Evolutionary conservation across 1,284 basidiomycete species (phyloP), one percentile per base, ranked within the genome.

Genomic region (Termitomyces sp.): DNA sequence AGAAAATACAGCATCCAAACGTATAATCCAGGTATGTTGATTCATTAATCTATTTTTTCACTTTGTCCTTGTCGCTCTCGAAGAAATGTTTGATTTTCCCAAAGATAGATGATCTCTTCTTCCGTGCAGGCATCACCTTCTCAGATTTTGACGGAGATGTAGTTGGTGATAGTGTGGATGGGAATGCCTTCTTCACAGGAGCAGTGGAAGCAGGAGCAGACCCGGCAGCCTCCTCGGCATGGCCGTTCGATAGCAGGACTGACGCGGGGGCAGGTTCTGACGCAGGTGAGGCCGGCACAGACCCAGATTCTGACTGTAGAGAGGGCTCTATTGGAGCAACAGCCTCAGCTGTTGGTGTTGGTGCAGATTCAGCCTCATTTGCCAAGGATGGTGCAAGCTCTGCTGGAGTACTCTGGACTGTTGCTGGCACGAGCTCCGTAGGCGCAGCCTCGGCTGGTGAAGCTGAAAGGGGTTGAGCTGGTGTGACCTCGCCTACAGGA

Each of bases 11-110:
- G 14, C 21, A 24, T n/a, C 11, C 33, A 10, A 41, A 31, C 8
- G 9, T 37, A 24, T 2, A n/a, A 16, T 16, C 19, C 21, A 6
- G 10, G 14, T 4, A n/a, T 9, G n/a, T n/a, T n/a, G n/a, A n/a
- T 19, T 5, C 33, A 13, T 6, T 5, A 11, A 10, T 38, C 53
- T 21, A 48, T 42, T 49, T 54, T 34, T 50, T 55, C 35, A 46
- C 30, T 41, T 56, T 58, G 7, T 49, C 54, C 30, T 57, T 59
- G 34, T 57, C 50, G 14, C 55, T 44, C 7, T 56, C 40, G 28
- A 60, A 60, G 9, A 60, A 16, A 40, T 57, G 54, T 35, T 59
- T 60, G 28, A 60, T 38, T 39, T 52, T 60, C 16, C 54, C 54
- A 19, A 60, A 55, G 28, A 60, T 30, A 8, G 59, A 60, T 11